These are phyloP conservation scores for Mesembryanthemum crystallinum DNA, from an alignment of 148 eudicot species.

Conservation along the genomic window DNA sequence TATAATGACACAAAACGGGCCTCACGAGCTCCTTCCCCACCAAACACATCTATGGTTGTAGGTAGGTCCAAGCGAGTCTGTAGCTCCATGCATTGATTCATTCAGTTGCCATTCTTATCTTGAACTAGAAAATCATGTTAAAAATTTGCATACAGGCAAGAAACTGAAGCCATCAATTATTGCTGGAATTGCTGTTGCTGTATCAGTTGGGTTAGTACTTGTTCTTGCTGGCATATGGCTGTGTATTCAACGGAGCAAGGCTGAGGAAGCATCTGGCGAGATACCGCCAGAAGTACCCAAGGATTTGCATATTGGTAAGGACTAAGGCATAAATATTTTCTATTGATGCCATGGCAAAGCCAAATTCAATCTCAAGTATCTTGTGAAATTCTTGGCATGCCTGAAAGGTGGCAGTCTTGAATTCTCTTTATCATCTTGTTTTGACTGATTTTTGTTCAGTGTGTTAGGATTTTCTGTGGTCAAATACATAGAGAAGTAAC, in stretches of 20 bases:
- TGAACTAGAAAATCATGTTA: not conserved
- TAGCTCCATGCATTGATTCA: no score
- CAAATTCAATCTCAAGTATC: no score
- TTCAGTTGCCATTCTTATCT: not conserved
- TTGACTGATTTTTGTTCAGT: no score
- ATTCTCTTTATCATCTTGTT: no score
- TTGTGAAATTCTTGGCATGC: no score
- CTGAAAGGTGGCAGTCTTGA: no score
- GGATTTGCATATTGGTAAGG: not conserved
- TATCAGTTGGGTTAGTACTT: not conserved
- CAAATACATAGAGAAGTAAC: no score
- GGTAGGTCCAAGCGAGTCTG: no score
- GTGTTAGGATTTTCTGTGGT: no score
- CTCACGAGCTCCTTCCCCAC: not conserved
- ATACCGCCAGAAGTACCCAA: not conserved
- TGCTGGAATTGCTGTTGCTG: conserved; percentile 13
- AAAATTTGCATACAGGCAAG: not conserved
- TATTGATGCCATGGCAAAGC: no score
- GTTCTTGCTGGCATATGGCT: not conserved
- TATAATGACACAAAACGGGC: not conserved
- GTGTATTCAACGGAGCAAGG: not conserved
- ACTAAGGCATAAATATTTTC: no score
- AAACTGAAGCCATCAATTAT: conserved; percentile 13
- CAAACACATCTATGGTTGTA: no score
- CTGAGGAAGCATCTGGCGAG: not conserved